Base-by-base conservation (phyloP, 1,284 basidiomycete species). In the Schizopora paradoxa region DNA sequence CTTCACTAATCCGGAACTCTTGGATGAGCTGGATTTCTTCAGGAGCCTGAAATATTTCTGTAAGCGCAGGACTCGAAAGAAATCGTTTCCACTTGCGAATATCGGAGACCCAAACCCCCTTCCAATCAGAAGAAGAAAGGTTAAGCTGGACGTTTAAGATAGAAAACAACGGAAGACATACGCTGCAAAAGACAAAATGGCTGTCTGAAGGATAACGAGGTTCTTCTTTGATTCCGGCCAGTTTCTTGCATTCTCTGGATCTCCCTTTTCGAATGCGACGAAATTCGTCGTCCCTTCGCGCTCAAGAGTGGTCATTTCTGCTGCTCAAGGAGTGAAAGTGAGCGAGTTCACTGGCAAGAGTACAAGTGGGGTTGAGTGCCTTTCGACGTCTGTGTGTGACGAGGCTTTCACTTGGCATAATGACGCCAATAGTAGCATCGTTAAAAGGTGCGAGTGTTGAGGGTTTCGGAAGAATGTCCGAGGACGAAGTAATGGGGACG, bases 61-160 rank as follows among this genome's bases (percentile, higher is more conserved):
- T 27, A 7, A 8, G 22, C 27, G 19, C 8, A 40, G 29, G 5
- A 22, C 11, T 13, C n/a, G n/a, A n/a, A n/a, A n/a, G n/a, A n/a
- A n/a, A n/a, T n/a, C n/a, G n/a, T n/a, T n/a, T n/a, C n/a, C n/a
- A 44, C 53, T 21, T 37, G 54, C 55, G 50, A 54, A 56, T 16
- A 36, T 25, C 7, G 55, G 53, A 6, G 55, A 54, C 2, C 55
- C 55, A 35, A 56, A 51, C 3, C 49, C 53, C 2, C 42, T 44
- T 6, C 19, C 7, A 5, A 19, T 3, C 18, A 11, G 2, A 5
- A 19, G 41, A 21, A n/a, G 8, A 25, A 27, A 10, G 8, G 10
- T 11, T 6, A 36, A 26, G 6, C 19, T 44, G 2, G 6, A n/a
- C 33, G n/a, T 10, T 11, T 5, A 44, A 14, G 2, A 14, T 21